These are phyloP conservation scores for Lodderomyces margitis DNA, from an alignment of 1,139 yeast genomes.

Conservation along the genomic window DNA sequence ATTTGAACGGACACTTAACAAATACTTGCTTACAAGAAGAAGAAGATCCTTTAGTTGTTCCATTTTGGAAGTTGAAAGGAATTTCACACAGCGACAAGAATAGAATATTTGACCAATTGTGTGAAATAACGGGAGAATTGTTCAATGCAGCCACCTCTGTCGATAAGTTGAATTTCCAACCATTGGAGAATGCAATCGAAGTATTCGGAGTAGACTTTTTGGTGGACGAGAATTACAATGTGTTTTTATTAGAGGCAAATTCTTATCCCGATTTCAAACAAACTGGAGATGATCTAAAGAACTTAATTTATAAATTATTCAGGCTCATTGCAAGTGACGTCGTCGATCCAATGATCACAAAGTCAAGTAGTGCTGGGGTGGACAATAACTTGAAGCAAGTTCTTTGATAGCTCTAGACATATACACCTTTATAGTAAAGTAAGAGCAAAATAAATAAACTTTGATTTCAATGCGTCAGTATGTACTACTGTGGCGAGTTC, in stretches of 20 bases:
- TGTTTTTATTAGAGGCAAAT: constrained; percentile 76
- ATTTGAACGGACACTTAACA: constrained; percentile 75
- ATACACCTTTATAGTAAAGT: not conserved
- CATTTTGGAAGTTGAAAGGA: constrained; percentile 60
- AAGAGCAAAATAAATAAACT: too few species aligned
- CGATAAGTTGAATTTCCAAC: constrained; percentile 87
- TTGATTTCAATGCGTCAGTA: too few species aligned
- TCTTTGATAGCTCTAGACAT: constrained; percentile 2
- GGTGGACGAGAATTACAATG: constrained; percentile 55
- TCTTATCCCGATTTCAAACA: constrained; percentile 97
- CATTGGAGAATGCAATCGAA: constrained; percentile 78
- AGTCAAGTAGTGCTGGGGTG: not conserved
- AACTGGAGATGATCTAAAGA: constrained; percentile 76
- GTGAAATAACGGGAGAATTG: constrained; percentile 63
- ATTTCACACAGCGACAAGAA: constrained; percentile 25
- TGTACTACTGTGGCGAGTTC: not conserved
- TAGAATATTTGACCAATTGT: constrained; percentile 53
- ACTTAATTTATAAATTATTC: constrained; percentile 59
- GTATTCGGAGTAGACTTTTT: constrained; percentile 86
- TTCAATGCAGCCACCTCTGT: constrained; percentile 79
- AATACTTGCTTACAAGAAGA: constrained; percentile 83
- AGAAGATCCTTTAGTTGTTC: constrained; percentile 52
- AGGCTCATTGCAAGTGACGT: constrained; percentile 38
- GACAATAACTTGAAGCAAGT: constrained; percentile 10
- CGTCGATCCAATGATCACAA: constrained; percentile 19